Percentiles rank a stretch among this genome's conserved stretches.
phyloP scores from a whole-genome alignment of 106 monocot species.

The Posidonia australis region DNA sequence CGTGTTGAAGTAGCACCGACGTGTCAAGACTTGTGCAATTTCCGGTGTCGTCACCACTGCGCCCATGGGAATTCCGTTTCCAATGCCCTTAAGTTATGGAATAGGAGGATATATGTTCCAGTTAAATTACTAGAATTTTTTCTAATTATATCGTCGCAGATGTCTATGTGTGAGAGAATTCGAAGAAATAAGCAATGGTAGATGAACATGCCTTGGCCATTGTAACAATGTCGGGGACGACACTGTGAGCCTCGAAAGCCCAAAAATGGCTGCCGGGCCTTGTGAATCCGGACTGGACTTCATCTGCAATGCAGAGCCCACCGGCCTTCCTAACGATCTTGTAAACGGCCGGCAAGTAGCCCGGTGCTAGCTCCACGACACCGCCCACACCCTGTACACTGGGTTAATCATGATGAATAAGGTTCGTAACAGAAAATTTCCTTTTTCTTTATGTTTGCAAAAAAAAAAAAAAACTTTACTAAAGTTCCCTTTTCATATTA shows the following conservation, averaged over 20 bases:
- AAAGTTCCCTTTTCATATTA: too few relatives aligned
- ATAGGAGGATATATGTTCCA: too few relatives aligned
- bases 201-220: constrained; percentile 96
- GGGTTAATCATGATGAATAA: not conserved
- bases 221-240: constrained; percentile 72
- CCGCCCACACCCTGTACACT: constrained; percentile 66
- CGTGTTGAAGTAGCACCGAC: constrained; percentile 62
- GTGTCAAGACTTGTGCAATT: constrained; percentile 64
- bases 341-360: constrained; percentile 67
- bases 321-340: constrained; percentile 46
- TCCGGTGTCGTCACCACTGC: constrained; percentile 69
- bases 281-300: constrained; percentile 75
- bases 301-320: constrained; percentile 75
- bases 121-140: too few relatives aligned
- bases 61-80: constrained; percentile 67
- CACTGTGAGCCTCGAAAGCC: constrained; percentile 71
- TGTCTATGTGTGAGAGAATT: too few relatives aligned
- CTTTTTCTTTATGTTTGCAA: too few relatives aligned
- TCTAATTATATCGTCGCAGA: too few relatives aligned
- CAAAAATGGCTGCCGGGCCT: constrained; percentile 69
- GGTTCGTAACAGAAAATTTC: too few relatives aligned
- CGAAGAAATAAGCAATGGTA: too few relatives aligned
- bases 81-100: too few relatives aligned
- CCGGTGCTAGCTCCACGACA: constrained; percentile 56
- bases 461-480: too few relatives aligned